phyloP scores from a whole-genome alignment of 306 rosid genomes.

The Glycine latifolia region DNA sequence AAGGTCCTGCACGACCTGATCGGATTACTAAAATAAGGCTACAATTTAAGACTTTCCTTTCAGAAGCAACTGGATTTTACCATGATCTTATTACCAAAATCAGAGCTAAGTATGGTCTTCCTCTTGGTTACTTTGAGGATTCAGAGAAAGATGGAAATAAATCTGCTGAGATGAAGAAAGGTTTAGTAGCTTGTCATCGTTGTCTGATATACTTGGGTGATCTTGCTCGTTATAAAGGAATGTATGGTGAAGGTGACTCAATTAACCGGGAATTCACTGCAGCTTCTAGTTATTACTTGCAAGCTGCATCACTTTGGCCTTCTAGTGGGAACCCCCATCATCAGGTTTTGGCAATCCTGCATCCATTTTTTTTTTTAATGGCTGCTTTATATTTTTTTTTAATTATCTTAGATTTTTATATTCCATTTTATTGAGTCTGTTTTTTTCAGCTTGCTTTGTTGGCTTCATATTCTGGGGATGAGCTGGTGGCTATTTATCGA shows the following conservation, averaged over 20 bases:
- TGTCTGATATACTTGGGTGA: constrained; percentile 95
- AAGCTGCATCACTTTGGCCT: constrained; percentile 93
- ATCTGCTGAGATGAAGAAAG: constrained; percentile 80
- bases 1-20: constrained; percentile 76
- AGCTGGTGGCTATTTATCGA: constrained; percentile 77
- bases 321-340: constrained; percentile 96
- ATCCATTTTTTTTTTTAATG: constrained; percentile 2
- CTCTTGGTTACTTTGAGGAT: constrained; percentile 80
- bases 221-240: constrained; percentile 95
- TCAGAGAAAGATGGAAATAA: constrained; percentile 89
- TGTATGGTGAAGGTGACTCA: constrained; percentile 92
- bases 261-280: constrained; percentile 78
- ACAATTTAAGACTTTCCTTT: constrained; percentile 90
- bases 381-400: constrained; percentile 10
- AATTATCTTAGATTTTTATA: constrained; percentile 2
- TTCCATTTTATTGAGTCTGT: constrained; percentile 32
- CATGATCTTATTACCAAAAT: constrained; percentile 89
- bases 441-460: constrained; percentile 80
- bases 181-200: constrained; percentile 85
- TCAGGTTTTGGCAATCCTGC: constrained; percentile 63
- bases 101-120: constrained; percentile 88
- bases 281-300: constrained; percentile 90
- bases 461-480: constrained; percentile 96
- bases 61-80: constrained; percentile 95
- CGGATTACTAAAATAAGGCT: constrained; percentile 78